Base-by-base conservation (phyloP, 1,139 yeast species). In the Yamadazyma sp. region DNA sequence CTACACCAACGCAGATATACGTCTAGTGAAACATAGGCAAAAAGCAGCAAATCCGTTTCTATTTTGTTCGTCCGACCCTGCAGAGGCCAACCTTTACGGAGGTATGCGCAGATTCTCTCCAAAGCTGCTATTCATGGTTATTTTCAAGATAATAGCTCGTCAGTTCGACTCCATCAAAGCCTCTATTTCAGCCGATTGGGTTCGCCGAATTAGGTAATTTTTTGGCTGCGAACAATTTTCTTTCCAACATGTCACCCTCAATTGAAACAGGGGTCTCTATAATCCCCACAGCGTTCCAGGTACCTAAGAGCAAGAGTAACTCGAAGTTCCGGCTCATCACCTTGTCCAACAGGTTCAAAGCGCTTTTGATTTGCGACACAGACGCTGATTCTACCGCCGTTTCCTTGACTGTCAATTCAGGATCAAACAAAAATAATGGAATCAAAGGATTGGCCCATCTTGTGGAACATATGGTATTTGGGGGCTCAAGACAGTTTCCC, bases 371-470 rank as follows among this genome's bases (percentile, higher is more conserved):
- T 2, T 79, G 85, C 0, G 86, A 83, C 47, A 80, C 86, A 0
- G 49, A 72, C 1, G 69, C 65, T 13, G 67, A 65, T 7, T 38
- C 62, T 0, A 75, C 76, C 1, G 64, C 82, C 1, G 47, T 58
- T 12, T 53, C 71, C 0, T 38, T 83, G 3, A 65, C 83, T 14
- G 78, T 83, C 0, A 76, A 77, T 1, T 53, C 81, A 0, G 92
- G 92, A 1, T 79, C 88, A 1, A 76, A 75, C 50, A 66, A 73
- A 37, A 90, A 85, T 48, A 83, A 86, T 1, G 62, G 59, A 3
- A 62, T 64, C 1, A 38, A 72, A 0, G 92, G 92, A 0, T 48
- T 84, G 27, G 90, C 92, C 0, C 94, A 85, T 59, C 64, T 84
- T 31, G 82, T 88, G 53, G 92, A 85, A 45, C 92, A 85, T 55